These are phyloP conservation scores for Pythium oligandrum DNA, from an alignment of 352 stramenopile species.

Conservation along the genomic window DNA sequence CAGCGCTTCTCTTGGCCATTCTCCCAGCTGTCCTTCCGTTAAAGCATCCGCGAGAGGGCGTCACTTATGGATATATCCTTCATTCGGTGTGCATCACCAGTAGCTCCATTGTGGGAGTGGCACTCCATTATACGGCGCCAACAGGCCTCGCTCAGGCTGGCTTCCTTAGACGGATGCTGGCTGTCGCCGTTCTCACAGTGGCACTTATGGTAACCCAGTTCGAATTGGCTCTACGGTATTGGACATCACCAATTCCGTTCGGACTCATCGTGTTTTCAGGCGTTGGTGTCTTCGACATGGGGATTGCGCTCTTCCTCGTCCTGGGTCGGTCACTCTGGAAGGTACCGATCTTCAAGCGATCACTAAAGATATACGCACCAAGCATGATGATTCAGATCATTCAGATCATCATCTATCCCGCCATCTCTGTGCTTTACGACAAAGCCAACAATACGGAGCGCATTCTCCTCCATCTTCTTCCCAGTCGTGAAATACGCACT, in stretches of 20 bases:
- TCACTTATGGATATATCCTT: too few relatives aligned
- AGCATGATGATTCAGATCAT: background rate
- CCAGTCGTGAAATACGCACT: conserved; percentile 17
- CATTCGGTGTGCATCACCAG: too few relatives aligned
- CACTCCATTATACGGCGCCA: too few relatives aligned
- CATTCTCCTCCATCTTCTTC: conserved; percentile 9
- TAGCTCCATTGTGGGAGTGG: too few relatives aligned
- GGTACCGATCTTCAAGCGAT: background rate
- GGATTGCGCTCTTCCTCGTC: background rate
- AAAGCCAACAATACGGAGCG: background rate
- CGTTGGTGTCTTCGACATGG: background rate
- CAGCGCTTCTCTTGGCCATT: too few relatives aligned
- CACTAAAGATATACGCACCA: background rate
- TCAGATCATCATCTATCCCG: conserved; percentile 8
- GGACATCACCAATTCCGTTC: background rate
- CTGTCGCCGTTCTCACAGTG: too few relatives aligned
- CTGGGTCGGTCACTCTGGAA: background rate
- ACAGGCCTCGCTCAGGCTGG: too few relatives aligned
- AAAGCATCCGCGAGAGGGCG: too few relatives aligned
- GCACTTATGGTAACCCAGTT: too few relatives aligned
- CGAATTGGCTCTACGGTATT: background rate
- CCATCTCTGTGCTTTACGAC: conserved; percentile 20
- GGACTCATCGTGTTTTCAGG: background rate
- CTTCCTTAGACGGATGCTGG: too few relatives aligned
- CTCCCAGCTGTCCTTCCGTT: too few relatives aligned